Percentiles rank a stretch among this genome's conserved stretches.
phyloP scores from a whole-genome alignment of 257 asterid genomes.

The Penstemon barbatus region DNA sequence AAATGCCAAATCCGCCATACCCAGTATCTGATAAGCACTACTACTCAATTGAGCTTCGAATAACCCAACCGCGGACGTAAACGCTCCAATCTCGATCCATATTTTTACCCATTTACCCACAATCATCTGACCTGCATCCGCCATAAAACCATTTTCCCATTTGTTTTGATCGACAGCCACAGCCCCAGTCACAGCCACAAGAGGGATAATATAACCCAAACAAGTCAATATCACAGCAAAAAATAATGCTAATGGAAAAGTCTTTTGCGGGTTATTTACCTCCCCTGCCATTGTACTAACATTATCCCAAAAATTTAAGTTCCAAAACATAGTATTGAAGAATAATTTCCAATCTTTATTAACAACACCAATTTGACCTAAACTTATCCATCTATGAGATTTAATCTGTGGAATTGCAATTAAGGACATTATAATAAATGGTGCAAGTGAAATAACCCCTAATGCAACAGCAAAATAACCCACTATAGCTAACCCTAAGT shows the following conservation, averaged over 20 bases:
- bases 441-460: slow-evolving; percentile 63
- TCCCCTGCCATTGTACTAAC: slow-evolving; percentile 77
- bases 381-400: slow-evolving; percentile 57
- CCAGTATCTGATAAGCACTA: slow-evolving; percentile 49
- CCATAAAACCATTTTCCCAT: slow-evolving; percentile 78
- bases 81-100: slow-evolving; percentile 74
- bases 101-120: slow-evolving; percentile 69
- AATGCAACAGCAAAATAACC: slow-evolving; percentile 61
- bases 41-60: slow-evolving; percentile 74
- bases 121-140: slow-evolving; percentile 50
- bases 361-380: slow-evolving; percentile 56
- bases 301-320: slow-evolving; percentile 77
- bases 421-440: slow-evolving; percentile 56
- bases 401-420: slow-evolving; percentile 68
- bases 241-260: slow-evolving; percentile 57
- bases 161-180: slow-evolving; percentile 49
- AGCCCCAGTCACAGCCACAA: slow-evolving; percentile 68
- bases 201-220: slow-evolving; percentile 65
- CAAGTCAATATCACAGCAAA: slow-evolving; percentile 61
- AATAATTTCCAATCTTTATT: slow-evolving; percentile 63
- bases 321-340: slow-evolving; percentile 76
- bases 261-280: slow-evolving; percentile 61
- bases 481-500: slow-evolving; percentile 62
- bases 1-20: slow-evolving; percentile 61
- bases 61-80: slow-evolving; percentile 55